Percentiles rank a stretch among this genome's conserved stretches.
phyloP scores from a whole-genome alignment of 2,329 filamentous ascomycete species.

The Huntiella decipiens region DNA sequence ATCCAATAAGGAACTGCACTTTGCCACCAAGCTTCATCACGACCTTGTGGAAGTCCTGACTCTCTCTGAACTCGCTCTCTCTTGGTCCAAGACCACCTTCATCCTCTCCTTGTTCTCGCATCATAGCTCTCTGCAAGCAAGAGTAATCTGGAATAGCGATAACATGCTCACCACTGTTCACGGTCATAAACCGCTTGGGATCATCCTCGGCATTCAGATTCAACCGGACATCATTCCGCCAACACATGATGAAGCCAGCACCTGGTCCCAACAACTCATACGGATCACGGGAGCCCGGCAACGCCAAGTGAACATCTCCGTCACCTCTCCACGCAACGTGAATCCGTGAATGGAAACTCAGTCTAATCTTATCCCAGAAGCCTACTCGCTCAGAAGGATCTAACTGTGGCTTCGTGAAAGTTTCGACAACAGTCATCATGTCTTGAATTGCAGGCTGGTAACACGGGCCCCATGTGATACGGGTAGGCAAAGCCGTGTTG shows the following conservation, averaged over 20 bases:
- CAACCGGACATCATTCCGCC: slow-evolving; percentile 84
- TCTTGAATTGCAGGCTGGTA: slow-evolving; percentile 97
- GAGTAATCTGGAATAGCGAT: slow-evolving; percentile 88
- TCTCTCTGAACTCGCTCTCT: background rate
- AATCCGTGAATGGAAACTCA: slow-evolving; percentile 84
- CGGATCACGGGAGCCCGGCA: slow-evolving; percentile 84
- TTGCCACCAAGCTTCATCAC: slow-evolving; percentile 97
- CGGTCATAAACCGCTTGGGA: slow-evolving; percentile 82
- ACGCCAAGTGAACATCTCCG: slow-evolving; percentile 79
- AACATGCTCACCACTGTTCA: slow-evolving; percentile 88
- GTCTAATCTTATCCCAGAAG: slow-evolving; percentile 96
- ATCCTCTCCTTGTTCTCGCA: slow-evolving; percentile 29
- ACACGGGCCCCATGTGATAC: slow-evolving; percentile 91
- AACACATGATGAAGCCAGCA: slow-evolving; percentile 94
- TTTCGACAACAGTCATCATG: slow-evolving; percentile 99
- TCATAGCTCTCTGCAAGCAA: slow-evolving; percentile 57
- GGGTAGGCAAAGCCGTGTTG: slow-evolving; percentile 78
- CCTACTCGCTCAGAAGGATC: slow-evolving; percentile 87
- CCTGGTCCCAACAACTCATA: slow-evolving; percentile 86
- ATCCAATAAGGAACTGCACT: slow-evolving; percentile 76
- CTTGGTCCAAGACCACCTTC: slow-evolving; percentile 18
- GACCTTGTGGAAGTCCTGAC: slow-evolving; percentile 86
- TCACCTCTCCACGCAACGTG: slow-evolving; percentile 85
- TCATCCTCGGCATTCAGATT: slow-evolving; percentile 70
- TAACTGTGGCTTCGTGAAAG: slow-evolving; percentile 86